Percentiles rank a stretch among this genome's conserved stretches.
Conservation (phyloP, 1,284 basidiomycete species). For the Acaromyces ingoldii region DNA sequence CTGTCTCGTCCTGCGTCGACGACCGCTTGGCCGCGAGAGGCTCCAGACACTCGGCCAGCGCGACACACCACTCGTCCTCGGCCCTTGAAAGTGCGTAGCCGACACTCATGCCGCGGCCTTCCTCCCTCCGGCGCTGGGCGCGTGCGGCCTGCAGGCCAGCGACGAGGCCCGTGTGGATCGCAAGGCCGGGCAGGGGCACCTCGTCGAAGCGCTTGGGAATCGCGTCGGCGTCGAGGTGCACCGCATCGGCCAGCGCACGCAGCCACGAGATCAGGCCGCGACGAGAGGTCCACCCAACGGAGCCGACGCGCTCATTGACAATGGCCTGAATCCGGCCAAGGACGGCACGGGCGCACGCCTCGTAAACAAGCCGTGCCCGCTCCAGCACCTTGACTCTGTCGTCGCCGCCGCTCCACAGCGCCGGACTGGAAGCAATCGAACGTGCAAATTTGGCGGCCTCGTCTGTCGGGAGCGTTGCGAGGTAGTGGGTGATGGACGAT, state of each 20-base stretch:
- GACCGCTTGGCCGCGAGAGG: conserved; percentile 7
- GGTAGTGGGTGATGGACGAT: conserved; percentile 42
- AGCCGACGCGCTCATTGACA: conserved; percentile 17
- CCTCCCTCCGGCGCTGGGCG: conserved; percentile 19
- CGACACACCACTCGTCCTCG: conserved; percentile 36
- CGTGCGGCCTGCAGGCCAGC: conserved; percentile 25
- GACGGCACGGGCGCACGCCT: conserved; percentile 28
- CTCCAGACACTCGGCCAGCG: conserved; percentile 33
- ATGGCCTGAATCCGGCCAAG: conserved; percentile 35
- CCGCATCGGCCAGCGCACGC: conserved; percentile 1
- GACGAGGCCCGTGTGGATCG: conserved; percentile 39
- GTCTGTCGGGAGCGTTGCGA: conserved; percentile 31
- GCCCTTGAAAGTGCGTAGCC: conserved; percentile 15
- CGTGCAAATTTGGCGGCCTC: conserved; percentile 33
- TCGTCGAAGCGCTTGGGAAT: conserved; percentile 22
- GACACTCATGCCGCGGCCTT: conserved; percentile 17
- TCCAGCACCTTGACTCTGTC: background rate
- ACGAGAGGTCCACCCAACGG: conserved; percentile 26
- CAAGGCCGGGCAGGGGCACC: conserved; percentile 31
- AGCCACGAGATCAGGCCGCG: conserved; percentile 28
- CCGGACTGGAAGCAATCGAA: conserved; percentile 28
- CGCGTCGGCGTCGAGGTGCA: conserved; percentile 12
- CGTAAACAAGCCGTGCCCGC: background rate
- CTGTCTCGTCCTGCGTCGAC: conserved; percentile 23
- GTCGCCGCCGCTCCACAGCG: conserved; percentile 26